phyloP scores from a whole-genome alignment of 1,284 basidiomycete genomes.

The Cronartium quercuum region DNA sequence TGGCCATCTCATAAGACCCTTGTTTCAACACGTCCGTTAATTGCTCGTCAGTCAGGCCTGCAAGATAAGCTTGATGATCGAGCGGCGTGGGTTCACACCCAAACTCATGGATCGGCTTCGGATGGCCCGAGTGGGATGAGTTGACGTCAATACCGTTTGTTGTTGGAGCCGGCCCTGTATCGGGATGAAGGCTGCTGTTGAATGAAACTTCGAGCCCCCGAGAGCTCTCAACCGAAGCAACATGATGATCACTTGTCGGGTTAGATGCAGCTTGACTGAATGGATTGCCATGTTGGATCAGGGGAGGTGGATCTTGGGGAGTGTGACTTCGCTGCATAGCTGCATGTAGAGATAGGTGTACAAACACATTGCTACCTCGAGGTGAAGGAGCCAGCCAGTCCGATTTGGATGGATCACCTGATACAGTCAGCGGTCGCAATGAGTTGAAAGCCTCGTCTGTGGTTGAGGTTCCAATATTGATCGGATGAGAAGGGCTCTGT shows the following conservation, averaged over 20 bases:
- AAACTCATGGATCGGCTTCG: background rate
- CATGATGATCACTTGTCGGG: background rate
- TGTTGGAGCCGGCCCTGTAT: too few species aligned
- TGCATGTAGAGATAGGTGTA: background rate
- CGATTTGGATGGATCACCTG: background rate
- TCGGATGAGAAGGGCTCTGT: background rate
- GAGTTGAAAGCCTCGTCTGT: background rate
- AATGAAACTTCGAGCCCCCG: background rate
- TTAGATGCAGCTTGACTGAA: background rate
- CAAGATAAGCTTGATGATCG: slow-evolving; percentile 37
- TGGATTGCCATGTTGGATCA: background rate
- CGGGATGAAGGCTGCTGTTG: background rate
- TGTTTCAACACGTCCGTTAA: slow-evolving; percentile 18
- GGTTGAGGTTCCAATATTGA: background rate
- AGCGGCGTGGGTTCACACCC: background rate
- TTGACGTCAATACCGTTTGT: too few species aligned
- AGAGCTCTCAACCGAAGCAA: background rate
- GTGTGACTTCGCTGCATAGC: background rate
- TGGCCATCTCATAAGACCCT: slow-evolving; percentile 13
- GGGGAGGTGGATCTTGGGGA: background rate
- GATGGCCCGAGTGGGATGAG: background rate
- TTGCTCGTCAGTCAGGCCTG: slow-evolving; percentile 19
- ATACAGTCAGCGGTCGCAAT: background rate
- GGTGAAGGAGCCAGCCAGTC: background rate
- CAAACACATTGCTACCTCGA: background rate